Evolutionary conservation across 2,329 filamentous ascomycete species (phyloP).

Genomic region (Fragosphaeria purpurea): DNA sequence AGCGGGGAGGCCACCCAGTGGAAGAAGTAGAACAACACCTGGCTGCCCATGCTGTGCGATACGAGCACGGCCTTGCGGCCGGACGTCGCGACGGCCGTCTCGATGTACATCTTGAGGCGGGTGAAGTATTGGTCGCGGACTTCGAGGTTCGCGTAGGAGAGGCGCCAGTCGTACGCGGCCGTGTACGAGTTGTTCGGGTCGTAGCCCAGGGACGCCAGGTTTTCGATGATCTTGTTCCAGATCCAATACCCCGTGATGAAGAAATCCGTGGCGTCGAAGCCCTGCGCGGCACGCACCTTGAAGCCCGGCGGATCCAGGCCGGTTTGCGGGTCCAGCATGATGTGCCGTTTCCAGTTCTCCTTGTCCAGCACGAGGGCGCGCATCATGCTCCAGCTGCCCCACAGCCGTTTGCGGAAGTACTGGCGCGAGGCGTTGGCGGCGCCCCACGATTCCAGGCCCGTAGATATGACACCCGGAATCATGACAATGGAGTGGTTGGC

Average conservation of each 20-base stretch:
- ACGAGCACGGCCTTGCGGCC: conserved; percentile 74
- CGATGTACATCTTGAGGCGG: conserved; percentile 79
- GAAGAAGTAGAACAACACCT: conserved; percentile 76
- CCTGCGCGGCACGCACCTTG: conserved; percentile 86
- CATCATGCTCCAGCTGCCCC: conserved; percentile 99
- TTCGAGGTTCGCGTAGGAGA: conserved; percentile 85
- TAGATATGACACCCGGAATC: conserved; percentile 96
- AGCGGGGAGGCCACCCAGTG: conserved; percentile 69
- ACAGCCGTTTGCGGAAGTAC: conserved; percentile 89
- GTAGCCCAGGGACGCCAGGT: conserved; percentile 89
- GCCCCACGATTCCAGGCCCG: conserved; percentile 92
- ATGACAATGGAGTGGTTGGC: conserved; percentile 89
- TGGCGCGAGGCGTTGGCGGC: conserved; percentile 74
- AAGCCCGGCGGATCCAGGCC: conserved; percentile 84
- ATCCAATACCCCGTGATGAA: conserved; percentile 93
- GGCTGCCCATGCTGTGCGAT: conserved; percentile 96
- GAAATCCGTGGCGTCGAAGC: conserved; percentile 96
- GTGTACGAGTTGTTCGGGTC: conserved; percentile 70
- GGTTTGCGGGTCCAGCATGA: conserved; percentile 90
- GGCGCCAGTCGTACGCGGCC: conserved; percentile 78
- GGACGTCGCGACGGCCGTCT: conserved; percentile 64
- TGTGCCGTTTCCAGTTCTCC: conserved; percentile 85
- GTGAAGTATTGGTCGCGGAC: conserved; percentile 89
- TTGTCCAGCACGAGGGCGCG: conserved; percentile 86
- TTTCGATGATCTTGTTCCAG: conserved; percentile 97